phyloP scores from a whole-genome alignment of 352 stramenopile species.

The Phytophthora litchii region DNA sequence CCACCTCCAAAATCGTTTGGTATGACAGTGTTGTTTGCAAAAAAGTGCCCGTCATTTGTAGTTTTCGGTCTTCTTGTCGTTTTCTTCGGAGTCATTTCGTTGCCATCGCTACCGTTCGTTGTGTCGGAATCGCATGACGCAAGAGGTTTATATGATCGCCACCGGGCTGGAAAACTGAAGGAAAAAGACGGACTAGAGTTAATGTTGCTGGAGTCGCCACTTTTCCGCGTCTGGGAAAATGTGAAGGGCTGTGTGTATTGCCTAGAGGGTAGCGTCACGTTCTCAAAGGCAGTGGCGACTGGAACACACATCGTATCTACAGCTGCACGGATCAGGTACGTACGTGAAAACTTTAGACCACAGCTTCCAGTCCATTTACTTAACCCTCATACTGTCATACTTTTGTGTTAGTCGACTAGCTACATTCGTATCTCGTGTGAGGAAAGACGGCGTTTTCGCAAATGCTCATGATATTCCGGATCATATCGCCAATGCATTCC shows the following conservation, averaged over 20 bases:
- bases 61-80: slow-evolving; percentile 50
- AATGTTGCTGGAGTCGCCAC: slow-evolving; percentile 68
- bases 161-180: slow-evolving; percentile 45
- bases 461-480: slow-evolving; percentile 69
- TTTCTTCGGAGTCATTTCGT: slow-evolving; percentile 59
- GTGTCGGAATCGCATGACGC: slow-evolving; percentile 49
- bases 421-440: slow-evolving; percentile 50
- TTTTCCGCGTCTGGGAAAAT: slow-evolving; percentile 78
- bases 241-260: slow-evolving; percentile 72
- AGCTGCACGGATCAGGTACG: slow-evolving; percentile 54
- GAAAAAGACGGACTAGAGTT: slow-evolving; percentile 70
- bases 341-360: not conserved
- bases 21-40: slow-evolving; percentile 54
- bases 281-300: slow-evolving; percentile 63
- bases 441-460: slow-evolving; percentile 52
- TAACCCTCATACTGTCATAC: not conserved
- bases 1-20: slow-evolving; percentile 52
- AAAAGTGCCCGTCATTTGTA: slow-evolving; percentile 70
- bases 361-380: not conserved
- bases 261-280: slow-evolving; percentile 65
- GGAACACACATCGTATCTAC: slow-evolving; percentile 63
- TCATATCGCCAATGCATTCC: slow-evolving; percentile 57
- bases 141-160: slow-evolving; percentile 34
- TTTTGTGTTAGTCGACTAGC: slow-evolving; percentile 40
- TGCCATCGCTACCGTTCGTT: slow-evolving; percentile 68